These are phyloP conservation scores for Willaertia magna DNA, from an alignment of 208 protist species.

Conservation along the genomic window DNA sequence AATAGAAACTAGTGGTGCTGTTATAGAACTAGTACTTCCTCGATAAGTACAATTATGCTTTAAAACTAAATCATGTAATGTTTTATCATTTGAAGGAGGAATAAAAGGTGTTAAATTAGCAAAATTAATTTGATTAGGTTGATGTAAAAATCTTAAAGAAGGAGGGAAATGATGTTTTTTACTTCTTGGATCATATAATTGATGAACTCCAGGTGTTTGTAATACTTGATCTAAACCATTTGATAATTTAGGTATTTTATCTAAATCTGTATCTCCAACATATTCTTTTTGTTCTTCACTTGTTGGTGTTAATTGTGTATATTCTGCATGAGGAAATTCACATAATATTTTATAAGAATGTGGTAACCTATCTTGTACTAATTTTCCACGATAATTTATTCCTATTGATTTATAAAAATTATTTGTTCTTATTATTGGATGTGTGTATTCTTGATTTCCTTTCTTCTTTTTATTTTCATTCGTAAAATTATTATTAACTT, in stretches of 20 bases:
- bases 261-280: neutral
- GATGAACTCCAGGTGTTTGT: neutral
- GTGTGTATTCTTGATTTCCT: too few relatives aligned
- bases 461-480: too few relatives aligned
- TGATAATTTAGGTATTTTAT: neutral
- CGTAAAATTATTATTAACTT: too few relatives aligned
- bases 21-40: constrained; percentile 19
- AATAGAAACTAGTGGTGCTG: constrained; percentile 7
- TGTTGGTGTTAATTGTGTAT: neutral
- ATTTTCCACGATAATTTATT: neutral
- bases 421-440: too few relatives aligned
- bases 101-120: constrained; percentile 18
- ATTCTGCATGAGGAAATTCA: neutral
- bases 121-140: constrained; percentile 23
- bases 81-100: constrained; percentile 15
- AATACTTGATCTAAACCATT: neutral
- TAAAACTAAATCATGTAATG: constrained; percentile 9
- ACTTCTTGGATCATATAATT: neutral
- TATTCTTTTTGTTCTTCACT: neutral
- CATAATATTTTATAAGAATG: neutral
- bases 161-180: neutral
- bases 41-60: constrained; percentile 2
- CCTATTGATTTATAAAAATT: too few relatives aligned
- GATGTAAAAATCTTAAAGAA: neutral
- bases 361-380: neutral